Conservation (phyloP, 2,329 filamentous ascomycete species). For the Aphanocladium album region DNA sequence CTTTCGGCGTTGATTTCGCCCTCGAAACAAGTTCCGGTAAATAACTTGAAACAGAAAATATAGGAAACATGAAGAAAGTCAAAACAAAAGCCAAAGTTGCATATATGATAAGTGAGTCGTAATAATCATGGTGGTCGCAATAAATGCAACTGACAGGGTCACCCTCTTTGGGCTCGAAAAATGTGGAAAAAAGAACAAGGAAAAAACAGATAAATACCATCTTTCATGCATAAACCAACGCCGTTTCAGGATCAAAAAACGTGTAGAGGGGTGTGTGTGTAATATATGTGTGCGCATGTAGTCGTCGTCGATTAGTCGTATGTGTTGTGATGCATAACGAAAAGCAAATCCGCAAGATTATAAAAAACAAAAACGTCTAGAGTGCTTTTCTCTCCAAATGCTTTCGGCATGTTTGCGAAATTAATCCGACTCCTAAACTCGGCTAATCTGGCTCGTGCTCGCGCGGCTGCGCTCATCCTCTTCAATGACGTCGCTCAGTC, state of each 20-base stretch:
- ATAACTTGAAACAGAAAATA: background rate
- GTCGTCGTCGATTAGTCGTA: background rate
- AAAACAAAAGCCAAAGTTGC: background rate
- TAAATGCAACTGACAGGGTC: too few relatives aligned
- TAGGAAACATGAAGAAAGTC: background rate
- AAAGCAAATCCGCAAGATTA: background rate
- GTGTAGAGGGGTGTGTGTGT: background rate
- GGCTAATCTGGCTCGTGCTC: conserved; percentile 60
- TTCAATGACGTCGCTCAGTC: conserved; percentile 82
- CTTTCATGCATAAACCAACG: conserved; percentile 8
- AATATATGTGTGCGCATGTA: background rate
- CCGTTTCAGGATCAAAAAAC: background rate
- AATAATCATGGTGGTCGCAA: conserved; percentile 5
- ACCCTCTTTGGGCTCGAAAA: background rate
- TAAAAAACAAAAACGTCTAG: background rate
- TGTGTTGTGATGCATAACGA: background rate
- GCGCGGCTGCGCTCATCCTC: conserved; percentile 77
- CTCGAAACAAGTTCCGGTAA: background rate
- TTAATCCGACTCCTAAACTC: conserved; percentile 20
- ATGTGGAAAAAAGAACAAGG: background rate
- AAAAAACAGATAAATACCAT: background rate
- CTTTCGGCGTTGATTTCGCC: background rate
- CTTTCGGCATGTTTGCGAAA: background rate
- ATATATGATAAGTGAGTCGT: conserved; percentile 10
- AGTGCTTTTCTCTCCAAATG: background rate